Evolutionary conservation across 345 rosid species (phyloP).

Genomic region (Dipteronia sinensis): DNA sequence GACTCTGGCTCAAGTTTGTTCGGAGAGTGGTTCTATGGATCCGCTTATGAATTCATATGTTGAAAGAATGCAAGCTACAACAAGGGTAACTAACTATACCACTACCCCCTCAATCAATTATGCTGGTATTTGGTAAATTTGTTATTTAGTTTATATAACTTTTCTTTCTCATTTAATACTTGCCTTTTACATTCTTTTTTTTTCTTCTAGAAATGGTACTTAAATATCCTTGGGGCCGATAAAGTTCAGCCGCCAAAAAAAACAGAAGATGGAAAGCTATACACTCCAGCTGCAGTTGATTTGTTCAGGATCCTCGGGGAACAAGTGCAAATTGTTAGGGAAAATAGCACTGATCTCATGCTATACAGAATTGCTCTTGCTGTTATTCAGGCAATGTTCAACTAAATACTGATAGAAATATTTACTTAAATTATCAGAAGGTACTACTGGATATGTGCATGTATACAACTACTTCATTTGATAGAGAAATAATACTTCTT

Average conservation of each 20-base stretch:
- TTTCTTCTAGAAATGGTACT: constrained; percentile 90
- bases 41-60: constrained; percentile 98
- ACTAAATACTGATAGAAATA: constrained; percentile 14
- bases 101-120: background rate
- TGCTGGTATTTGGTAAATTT: constrained; percentile 2
- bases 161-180: background rate
- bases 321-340: constrained; percentile 98
- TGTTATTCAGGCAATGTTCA: constrained; percentile 81
- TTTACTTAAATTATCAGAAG: background rate
- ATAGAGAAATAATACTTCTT: background rate
- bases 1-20: constrained; percentile 97
- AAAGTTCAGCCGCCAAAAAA: constrained; percentile 97
- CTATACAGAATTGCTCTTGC: constrained; percentile 94
- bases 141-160: background rate
- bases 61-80: constrained; percentile 99
- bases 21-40: constrained; percentile 99
- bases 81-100: constrained; percentile 53
- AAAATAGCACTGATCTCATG: constrained; percentile 96
- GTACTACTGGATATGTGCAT: background rate
- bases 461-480: background rate
- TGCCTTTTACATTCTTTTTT: constrained; percentile 13
- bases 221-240: constrained; percentile 95
- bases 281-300: constrained; percentile 99
- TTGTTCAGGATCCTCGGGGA: constrained; percentile 98
- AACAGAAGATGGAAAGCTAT: constrained; percentile 97